Evolutionary conservation across 2,329 filamentous ascomycete genomes (phyloP).

Genomic region (Fusarium torulosum): DNA sequence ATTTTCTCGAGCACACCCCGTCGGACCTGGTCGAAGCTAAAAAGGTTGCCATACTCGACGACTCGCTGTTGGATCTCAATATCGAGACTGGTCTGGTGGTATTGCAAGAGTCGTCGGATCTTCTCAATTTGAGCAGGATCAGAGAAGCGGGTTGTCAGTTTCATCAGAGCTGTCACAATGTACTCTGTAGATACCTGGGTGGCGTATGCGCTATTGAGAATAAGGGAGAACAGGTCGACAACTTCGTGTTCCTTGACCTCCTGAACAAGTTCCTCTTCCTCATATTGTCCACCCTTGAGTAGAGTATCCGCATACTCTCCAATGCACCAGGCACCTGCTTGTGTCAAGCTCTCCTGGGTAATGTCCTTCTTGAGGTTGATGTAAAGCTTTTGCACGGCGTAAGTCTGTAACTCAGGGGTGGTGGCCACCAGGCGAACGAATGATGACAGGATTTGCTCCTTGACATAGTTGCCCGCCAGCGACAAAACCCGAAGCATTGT

Average conservation of each 20-base stretch:
- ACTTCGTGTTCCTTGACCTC: constrained; percentile 89
- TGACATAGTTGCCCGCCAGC: constrained; percentile 95
- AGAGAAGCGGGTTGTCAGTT: constrained; percentile 88
- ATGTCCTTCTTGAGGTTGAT: constrained; percentile 93
- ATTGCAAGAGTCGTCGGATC: constrained; percentile 80
- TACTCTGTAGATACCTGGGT: constrained; percentile 94
- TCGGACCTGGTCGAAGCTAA: constrained; percentile 87
- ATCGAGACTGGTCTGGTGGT: constrained; percentile 87
- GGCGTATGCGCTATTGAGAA: constrained; percentile 94
- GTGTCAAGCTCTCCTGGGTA: constrained; percentile 93
- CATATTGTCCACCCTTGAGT: constrained; percentile 89
- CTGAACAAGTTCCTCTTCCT: constrained; percentile 89
- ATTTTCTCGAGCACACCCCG: constrained; percentile 95
- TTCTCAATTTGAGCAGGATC: constrained; percentile 89
- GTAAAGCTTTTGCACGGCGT: constrained; percentile 96
- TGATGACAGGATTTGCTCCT: constrained; percentile 96
- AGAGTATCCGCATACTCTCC: constrained; percentile 95
- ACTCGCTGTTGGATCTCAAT: constrained; percentile 96
- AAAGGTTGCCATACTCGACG: constrained; percentile 96
- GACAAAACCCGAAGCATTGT: constrained; percentile 96
- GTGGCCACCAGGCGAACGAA: constrained; percentile 97
- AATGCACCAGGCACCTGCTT: constrained; percentile 96
- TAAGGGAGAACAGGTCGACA: constrained; percentile 90
- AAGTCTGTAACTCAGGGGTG: constrained; percentile 93
- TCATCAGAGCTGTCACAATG: constrained; percentile 94